Evolutionary conservation across 148 eudicot species (phyloP).

Genomic region (Dysphania ambrosioides): DNA sequence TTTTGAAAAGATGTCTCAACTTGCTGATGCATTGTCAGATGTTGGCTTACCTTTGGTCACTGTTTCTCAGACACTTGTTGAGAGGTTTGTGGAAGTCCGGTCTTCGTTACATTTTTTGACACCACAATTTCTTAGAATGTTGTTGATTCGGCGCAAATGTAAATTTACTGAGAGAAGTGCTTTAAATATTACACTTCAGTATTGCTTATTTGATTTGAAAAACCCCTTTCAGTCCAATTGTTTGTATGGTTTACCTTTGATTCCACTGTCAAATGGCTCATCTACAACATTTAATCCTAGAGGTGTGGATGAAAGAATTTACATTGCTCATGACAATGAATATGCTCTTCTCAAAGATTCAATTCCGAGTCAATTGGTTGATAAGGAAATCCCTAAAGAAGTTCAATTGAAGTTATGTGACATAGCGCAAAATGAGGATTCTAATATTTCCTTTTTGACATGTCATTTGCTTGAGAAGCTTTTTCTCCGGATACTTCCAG

Average conservation of each 20-base stretch:
- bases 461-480: slow-evolving; percentile 82
- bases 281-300: slow-evolving; percentile 66
- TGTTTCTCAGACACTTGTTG: slow-evolving; percentile 60
- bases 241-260: slow-evolving; percentile 73
- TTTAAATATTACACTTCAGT: slow-evolving; percentile 73
- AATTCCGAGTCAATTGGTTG: slow-evolving; percentile 75
- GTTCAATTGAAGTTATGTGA: slow-evolving; percentile 72
- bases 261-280: slow-evolving; percentile 85
- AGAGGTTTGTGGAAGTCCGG: slow-evolving; percentile 74
- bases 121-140: slow-evolving; percentile 77
- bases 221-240: slow-evolving; percentile 52
- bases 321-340: slow-evolving; percentile 64
- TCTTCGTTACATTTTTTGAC: slow-evolving; percentile 82
- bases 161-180: slow-evolving; percentile 69
- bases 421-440: slow-evolving; percentile 66
- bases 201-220: slow-evolving; percentile 74
- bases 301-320: slow-evolving; percentile 71
- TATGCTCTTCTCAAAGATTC: slow-evolving; percentile 79
- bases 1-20: slow-evolving; percentile 63
- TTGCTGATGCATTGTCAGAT: slow-evolving; percentile 74
- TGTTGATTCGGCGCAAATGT: slow-evolving; percentile 72
- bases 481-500: slow-evolving; percentile 67
- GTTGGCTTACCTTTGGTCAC: slow-evolving; percentile 72
- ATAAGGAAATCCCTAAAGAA: slow-evolving; percentile 53
- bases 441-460: slow-evolving; percentile 70